Base-by-base conservation (phyloP, 78 protist genomes). In the Corallochytrium limacisporum region DNA sequence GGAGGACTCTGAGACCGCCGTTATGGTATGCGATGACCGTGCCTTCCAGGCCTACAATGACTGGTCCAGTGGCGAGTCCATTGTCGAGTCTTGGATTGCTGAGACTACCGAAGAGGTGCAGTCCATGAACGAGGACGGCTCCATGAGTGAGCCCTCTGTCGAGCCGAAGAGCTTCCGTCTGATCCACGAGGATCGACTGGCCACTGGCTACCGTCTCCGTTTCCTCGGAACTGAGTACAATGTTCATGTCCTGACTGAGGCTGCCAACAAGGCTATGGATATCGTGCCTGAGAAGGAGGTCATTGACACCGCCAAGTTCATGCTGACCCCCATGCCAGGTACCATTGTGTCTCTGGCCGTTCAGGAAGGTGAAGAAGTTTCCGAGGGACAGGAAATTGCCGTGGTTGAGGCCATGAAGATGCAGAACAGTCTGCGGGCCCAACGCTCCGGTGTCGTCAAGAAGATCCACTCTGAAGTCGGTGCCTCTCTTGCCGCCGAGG, bases 371-470 rank as follows among this genome's bases (percentile, higher is more conserved):
- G 69, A 63, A 37, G 8, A 67, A 47, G 93, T 89, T 16, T 49
- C 72, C 3, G 57, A 72, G 6, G 89, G 85, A 16, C 82, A 77
- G 53, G 92, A 83, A 74, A 18, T 94, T 28, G 79, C 79, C 39
- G 82, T 91, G 18, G 78, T 94, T 24, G 98, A 94, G 57, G 98
- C 98, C 57, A 94, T 94, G 98, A 94, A 94, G 82, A 94, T 94
- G 98, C 96, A 88, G 75, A 85, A 90, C 44, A 77, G 80, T 22
- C 72, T 93, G 26, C 81, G 89, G 31, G 77, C 95, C 28, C 77
- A 63, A 49, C 31, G 48, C 38, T 89, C 86, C 16, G 87, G 90
- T 20, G 6, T 7, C 10, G 20, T 18, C 20, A 20, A 20, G 13
- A 37, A 10, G n/a, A 43, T 9, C 36, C 8, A 16, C 48, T 8